These are phyloP conservation scores for Spathaspora passalidarum DNA, from an alignment of 805 yeast species.

Conservation along the genomic window DNA sequence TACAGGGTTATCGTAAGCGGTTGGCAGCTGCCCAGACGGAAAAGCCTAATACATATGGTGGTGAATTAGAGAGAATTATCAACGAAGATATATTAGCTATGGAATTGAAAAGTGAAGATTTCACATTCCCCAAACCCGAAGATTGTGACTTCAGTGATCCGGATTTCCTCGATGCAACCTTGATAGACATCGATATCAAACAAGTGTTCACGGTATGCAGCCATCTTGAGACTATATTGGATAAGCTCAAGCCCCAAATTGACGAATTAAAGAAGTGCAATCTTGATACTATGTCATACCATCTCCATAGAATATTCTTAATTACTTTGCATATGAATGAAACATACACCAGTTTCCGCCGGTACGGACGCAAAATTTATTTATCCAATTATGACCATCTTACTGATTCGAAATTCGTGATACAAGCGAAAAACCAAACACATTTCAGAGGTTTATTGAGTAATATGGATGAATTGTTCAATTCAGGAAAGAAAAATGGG, in stretches of 20 bases:
- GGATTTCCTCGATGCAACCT: conserved; percentile 22
- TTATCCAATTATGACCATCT: conserved; percentile 42
- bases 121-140: conserved; percentile 16
- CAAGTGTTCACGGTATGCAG: conserved; percentile 24
- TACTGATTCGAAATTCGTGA: conserved; percentile 38
- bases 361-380: conserved; percentile 46
- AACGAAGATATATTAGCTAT: conserved; percentile 19
- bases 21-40: conserved; percentile 25
- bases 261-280: conserved; percentile 13
- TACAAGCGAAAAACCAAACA: conserved; percentile 22
- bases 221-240: conserved; percentile 26
- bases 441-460: conserved; percentile 23
- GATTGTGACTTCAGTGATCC: conserved; percentile 14
- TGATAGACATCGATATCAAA: conserved; percentile 40
- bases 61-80: conserved; percentile 20
- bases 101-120: conserved; percentile 20
- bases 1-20: conserved; percentile 38
- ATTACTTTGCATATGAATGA: conserved; percentile 48
- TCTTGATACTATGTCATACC: conserved; percentile 10
- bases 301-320: conserved; percentile 48
- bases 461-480: conserved; percentile 36
- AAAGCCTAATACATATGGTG: conserved; percentile 13
- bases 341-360: conserved; percentile 44
- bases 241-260: conserved; percentile 19
- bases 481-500: conserved; percentile 47